Base-by-base conservation (phyloP, 2,329 filamentous ascomycete species). In the Aschersonia sp. region DNA sequence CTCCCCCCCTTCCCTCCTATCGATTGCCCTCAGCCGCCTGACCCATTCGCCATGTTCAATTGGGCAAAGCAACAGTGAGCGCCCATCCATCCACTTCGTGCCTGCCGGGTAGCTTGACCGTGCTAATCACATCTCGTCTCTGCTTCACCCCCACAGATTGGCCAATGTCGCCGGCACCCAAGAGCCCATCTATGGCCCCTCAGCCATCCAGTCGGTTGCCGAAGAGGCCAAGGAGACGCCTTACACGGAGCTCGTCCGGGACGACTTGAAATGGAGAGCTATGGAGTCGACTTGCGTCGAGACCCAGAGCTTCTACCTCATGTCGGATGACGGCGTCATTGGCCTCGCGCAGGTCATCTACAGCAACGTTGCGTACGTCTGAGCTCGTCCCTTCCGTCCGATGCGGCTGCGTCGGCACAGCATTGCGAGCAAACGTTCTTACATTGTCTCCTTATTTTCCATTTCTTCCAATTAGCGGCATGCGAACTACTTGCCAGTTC, bases 291-390 rank as follows among this genome's bases (percentile, higher is more conserved):
- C 92, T 53, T 85, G 78, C 60, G 92, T 97, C 57, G 92, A 98
- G 74, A 96, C 87, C 32, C 85, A 96, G 71, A 88, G 78, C 53
- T 98, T 96, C 70, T 98, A 98, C 70, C 69, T 96, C 60, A 82
- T 82, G 66, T 73, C 83, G 48, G 85, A 95, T 52, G 79, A 72
- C 51, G 92, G 92, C 46, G 75, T 82, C 53, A 66, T 89, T 54
- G 86, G 76, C 47, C 78, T 95, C 66, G 79, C 79, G 51, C 92
- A 98, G 73, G 76, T 97, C 67, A 95, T 98, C 64, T 95, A 97
- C 74, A 97, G 86, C 72, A 96, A 95, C 68, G 85, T 98, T 63
- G 84, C 79, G 89, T 96, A 81, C 67, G 83, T 49, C 35, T 39
- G 31, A 43, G 31, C 44, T 42, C 30, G 10, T 7, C 40, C 14